phyloP scores from a whole-genome alignment of 2,329 filamentous ascomycete species.

The Pseudogymnoascus sp. region DNA sequence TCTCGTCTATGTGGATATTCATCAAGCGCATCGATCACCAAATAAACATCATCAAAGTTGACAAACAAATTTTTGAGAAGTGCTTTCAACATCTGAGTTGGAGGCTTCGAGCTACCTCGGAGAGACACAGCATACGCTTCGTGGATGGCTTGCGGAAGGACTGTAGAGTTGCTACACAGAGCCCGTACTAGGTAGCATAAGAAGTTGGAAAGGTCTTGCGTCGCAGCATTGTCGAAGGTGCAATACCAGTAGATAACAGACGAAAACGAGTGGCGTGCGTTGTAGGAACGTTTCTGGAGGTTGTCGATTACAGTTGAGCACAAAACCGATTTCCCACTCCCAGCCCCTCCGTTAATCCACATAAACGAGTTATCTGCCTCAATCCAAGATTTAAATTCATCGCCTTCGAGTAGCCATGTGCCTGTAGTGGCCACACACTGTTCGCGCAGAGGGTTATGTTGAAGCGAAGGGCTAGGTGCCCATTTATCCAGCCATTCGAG shows the following conservation, averaged over 20 bases:
- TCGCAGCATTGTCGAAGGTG: conserved; percentile 11
- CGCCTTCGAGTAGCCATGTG: conserved; percentile 15
- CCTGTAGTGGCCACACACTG: conserved; percentile 14
- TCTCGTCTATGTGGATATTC: conserved; percentile 15
- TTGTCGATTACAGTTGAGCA: conserved; percentile 14
- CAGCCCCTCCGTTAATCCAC: conserved; percentile 17
- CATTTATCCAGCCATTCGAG: neutral
- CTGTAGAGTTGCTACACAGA: conserved; percentile 13
- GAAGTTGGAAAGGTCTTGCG: conserved; percentile 11
- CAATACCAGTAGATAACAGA: conserved; percentile 16
- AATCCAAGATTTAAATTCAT: conserved; percentile 11
- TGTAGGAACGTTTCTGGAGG: conserved; percentile 5
- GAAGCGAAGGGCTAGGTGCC: conserved; percentile 13
- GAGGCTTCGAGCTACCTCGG: conserved; percentile 12
- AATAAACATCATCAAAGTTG: conserved; percentile 12
- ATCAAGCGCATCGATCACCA: conserved; percentile 19
- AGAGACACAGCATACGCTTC: conserved; percentile 6
- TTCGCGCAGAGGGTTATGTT: conserved; percentile 14
- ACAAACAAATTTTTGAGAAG: conserved; percentile 11
- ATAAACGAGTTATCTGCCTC: conserved; percentile 11
- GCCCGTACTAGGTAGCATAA: conserved; percentile 13
- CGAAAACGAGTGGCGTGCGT: neutral
- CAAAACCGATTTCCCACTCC: conserved; percentile 14
- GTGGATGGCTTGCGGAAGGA: conserved; percentile 3
- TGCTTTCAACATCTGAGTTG: neutral